Base-by-base conservation (phyloP, 768 basidiomycete species). In the Boletus eberwhitei region DNA sequence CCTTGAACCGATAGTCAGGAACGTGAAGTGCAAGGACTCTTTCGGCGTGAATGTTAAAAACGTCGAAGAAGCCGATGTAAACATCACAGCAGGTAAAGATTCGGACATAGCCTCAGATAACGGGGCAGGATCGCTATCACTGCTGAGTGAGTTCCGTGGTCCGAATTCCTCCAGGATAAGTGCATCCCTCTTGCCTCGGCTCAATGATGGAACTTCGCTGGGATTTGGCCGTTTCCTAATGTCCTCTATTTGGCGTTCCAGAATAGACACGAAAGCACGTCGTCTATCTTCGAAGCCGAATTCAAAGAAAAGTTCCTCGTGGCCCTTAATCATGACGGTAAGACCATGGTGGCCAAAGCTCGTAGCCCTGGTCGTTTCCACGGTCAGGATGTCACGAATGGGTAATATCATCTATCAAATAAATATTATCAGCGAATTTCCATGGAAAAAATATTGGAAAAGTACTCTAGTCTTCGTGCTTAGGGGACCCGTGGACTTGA, bases 251-350 rank as follows among this genome's bases (percentile, higher is more conserved):
- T 93, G 91, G 24, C 79, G 78, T 59, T 94, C 85, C 42, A 99
- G 74, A 19, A 95, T 75, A 13, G 69, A 69, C 19, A 89, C 81
- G 64, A 95, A 94, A 2, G 86, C 84, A 58, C 87, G 79, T 22
- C 96, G 84, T 58, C 90, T 86, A 51, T 90, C 87, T 53, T 87
- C 82, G 19, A 86, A 84, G 39, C 80, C 77, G 67, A 99, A 96
- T 71, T 99, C 97, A 63, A 98, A 89, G 77, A 99, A 99, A 11
- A 98, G 77, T 68, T 99, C 96, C 72, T 99, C 96, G 66, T 98
- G 93, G 1, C 96, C 96, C 64, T 89, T 91, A 62, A 99, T 85
- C 50, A 98, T 87, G 52, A 98, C 77, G 35, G 90, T 84, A 19
- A 98, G 80, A 26, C 96, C 96, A 64, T 88, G 83, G 65, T 93